Conservation (phyloP, 1,284 basidiomycete species). For the Moesziomyces sp. region DNA sequence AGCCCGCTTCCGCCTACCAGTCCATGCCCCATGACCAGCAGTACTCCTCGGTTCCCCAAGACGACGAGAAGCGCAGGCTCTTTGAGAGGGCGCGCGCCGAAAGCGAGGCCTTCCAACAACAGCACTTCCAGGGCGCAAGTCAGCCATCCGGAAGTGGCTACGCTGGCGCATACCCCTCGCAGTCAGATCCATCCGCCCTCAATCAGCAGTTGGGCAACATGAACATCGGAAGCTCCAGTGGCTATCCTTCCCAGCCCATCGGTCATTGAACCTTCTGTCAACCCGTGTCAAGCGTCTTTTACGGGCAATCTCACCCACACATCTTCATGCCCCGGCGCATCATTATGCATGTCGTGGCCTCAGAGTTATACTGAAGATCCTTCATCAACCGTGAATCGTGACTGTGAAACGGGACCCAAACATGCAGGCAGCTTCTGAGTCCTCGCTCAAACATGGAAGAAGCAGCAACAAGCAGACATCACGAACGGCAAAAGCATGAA, state of each 20-base stretch:
- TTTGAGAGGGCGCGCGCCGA: conserved; percentile 62
- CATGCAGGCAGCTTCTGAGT: too few species aligned
- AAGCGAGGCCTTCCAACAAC: conserved; percentile 60
- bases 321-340: too few species aligned
- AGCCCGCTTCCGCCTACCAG: conserved; percentile 11
- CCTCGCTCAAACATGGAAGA: too few species aligned
- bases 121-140: conserved; percentile 30
- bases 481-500: too few species aligned
- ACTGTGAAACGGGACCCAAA: too few species aligned
- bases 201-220: conserved; percentile 33
- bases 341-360: too few species aligned
- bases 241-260: conserved; percentile 26
- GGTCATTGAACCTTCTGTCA: conserved; percentile 7
- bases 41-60: conserved; percentile 43
- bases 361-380: too few species aligned
- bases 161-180: conserved; percentile 18
- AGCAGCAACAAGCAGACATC: too few species aligned
- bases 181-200: conserved; percentile 20
- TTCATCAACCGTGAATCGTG: too few species aligned
- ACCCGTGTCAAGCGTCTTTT: neutral
- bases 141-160: conserved; percentile 17
- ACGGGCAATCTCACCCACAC: neutral
- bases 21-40: conserved; percentile 17
- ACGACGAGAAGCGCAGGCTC: conserved; percentile 62
- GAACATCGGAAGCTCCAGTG: conserved; percentile 27